Evolutionary conservation across 2,329 filamentous ascomycete genomes (phyloP).

Genomic region (Diaporthe citrichinensis): DNA sequence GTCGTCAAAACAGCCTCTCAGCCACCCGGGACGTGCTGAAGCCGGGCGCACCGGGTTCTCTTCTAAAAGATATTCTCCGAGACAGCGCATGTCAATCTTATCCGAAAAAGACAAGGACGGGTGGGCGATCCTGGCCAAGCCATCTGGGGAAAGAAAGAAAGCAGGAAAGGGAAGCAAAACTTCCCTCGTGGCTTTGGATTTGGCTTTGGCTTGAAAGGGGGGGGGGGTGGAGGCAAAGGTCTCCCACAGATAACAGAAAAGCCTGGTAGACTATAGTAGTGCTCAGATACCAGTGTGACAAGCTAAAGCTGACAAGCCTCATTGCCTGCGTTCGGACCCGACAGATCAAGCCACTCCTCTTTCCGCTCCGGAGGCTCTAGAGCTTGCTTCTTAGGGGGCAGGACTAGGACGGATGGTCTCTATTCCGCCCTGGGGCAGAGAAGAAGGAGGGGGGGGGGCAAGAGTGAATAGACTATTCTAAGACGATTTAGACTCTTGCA

Average conservation of each 20-base stretch:
- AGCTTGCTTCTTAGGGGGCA: background rate
- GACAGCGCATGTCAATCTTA: background rate
- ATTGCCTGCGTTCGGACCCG: background rate
- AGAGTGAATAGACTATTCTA: constrained; percentile 7
- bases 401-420: constrained; percentile 9
- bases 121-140: constrained; percentile 1
- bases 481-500: background rate
- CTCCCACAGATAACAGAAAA: background rate
- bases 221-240: background rate
- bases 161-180: background rate
- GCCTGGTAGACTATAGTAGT: background rate
- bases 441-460: background rate
- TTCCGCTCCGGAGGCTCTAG: constrained; percentile 28
- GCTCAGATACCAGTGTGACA: background rate
- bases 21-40: constrained; percentile 24
- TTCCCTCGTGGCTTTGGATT: background rate
- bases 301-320: background rate
- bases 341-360: constrained; percentile 11
- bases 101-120: background rate
- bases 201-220: background rate
- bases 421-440: background rate
- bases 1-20: constrained; percentile 28
- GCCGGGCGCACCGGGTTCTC: background rate
- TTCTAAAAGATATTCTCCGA: background rate
- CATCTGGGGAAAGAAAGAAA: background rate